Percentiles rank a stretch among this genome's conserved stretches.
Evolutionary conservation across 2,329 filamentous ascomycete genomes (phyloP).

Genomic region (Nemania sp.): DNA sequence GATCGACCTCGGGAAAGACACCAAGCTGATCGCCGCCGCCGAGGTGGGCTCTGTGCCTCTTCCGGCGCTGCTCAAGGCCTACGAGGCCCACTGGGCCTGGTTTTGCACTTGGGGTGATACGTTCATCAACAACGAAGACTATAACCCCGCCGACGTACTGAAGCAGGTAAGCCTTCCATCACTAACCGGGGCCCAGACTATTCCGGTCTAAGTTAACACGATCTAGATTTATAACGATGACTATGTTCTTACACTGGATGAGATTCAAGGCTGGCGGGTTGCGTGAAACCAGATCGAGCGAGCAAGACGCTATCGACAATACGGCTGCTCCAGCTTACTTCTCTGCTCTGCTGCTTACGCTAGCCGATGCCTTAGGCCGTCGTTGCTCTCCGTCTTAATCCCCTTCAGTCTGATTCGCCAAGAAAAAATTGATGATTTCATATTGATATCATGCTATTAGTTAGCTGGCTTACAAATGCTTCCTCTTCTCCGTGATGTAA

Average conservation of each 20-base stretch:
- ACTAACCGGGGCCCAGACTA: not conserved
- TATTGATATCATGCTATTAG: too few species aligned
- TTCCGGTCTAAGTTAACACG: not conserved
- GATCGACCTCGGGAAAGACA: conserved; percentile 5
- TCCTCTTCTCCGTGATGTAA: too few species aligned
- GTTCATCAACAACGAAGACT: conserved; percentile 2
- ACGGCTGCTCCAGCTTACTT: too few species aligned
- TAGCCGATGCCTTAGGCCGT: too few species aligned
- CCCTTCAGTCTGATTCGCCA: too few species aligned
- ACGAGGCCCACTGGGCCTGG: conserved; percentile 8
- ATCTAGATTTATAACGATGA: not conserved
- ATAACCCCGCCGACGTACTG: not conserved
- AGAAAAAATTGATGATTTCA: too few species aligned
- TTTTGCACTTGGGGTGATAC: conserved; percentile 3
- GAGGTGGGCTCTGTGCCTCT: conserved; percentile 7
- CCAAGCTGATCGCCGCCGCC: conserved; percentile 5
- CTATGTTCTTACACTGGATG: not conserved
- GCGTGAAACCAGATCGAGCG: not conserved
- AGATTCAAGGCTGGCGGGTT: not conserved
- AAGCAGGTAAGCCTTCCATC: not conserved
- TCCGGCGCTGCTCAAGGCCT: conserved; percentile 1
- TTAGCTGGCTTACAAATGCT: too few species aligned
- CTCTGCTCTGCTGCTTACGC: too few species aligned
- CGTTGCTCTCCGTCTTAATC: too few species aligned
- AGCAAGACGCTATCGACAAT: too few species aligned